Evolutionary conservation across 1,284 basidiomycete genomes (phyloP), one percentile per base, ranked within the genome.

Genomic region (Acaromyces ingoldii): DNA sequence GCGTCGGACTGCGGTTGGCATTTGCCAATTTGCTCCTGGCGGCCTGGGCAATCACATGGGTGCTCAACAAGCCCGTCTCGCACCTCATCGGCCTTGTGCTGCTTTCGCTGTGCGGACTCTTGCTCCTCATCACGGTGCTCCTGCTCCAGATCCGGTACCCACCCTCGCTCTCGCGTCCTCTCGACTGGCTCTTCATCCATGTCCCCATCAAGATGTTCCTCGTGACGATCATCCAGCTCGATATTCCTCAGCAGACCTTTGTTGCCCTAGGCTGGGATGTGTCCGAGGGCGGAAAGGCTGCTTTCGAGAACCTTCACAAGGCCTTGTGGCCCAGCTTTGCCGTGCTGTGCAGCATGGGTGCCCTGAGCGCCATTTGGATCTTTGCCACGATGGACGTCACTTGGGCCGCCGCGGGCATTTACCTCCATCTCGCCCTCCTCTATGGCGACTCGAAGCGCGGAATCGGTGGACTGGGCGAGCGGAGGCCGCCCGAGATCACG

Each of bases 1-100:
- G 84, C 5, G 86, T 90, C 9, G 89, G 89, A 0, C 72, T 87
- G 3, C 81, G 85, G 1, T 81, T 92, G 38, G 86, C 91, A 0
- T 71, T 88, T 24, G 82, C 87, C 3, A 91, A 93, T 70, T 86
- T 87, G 81, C 65, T 87, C 6, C 85, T 89, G 82, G 88, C 86
- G 0, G 75, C 82, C 2, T 92, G 89, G 88, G 86, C 87, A 0
- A 81, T 91, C 36, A 79, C 85, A 59, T 91, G 86, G 82, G 86
- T 89, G 63, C 29, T 75, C 26, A 62, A 73, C 49, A 69, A 62
- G 5, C 59, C 47, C 4, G 33, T 44, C 15, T 56, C 67, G 5
- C 65, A 65, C 25, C 52, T 64, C 29, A 47, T 63, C 13, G 71
- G 64, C n/a, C 58, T 58, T 21, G 60, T 47, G 10, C 39, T 59